Percentiles rank a stretch among this genome's conserved stretches.
phyloP scores from a whole-genome alignment of 371 early-diverging fungal genomes.

The Choanephora cucurbitarum region DNA sequence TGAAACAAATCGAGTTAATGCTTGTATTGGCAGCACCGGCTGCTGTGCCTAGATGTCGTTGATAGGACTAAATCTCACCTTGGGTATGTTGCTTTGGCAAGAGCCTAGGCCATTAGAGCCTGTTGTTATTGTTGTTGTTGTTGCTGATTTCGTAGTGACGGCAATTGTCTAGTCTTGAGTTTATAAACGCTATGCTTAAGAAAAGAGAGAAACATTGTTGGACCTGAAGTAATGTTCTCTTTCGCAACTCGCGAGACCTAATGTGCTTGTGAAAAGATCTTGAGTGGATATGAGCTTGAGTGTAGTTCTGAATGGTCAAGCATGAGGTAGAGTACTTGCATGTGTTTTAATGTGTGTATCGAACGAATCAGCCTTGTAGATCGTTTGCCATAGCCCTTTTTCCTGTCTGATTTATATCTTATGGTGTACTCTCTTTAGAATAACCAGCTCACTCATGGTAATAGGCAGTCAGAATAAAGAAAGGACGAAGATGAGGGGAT shows the following conservation, averaged over 20 bases:
- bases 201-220: not conserved
- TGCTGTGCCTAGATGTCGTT: not conserved
- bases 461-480: constrained; percentile 51
- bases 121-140: not conserved
- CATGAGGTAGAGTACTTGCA: constrained; percentile 69
- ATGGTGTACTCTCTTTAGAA: constrained; percentile 67
- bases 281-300: constrained; percentile 80
- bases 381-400: constrained; percentile 72
- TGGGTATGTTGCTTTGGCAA: not conserved
- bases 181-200: not conserved
- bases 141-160: not conserved
- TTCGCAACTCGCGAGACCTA: constrained; percentile 41
- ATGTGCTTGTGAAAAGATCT: constrained; percentile 78
- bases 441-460: constrained; percentile 76
- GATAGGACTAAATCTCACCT: too few relatives aligned
- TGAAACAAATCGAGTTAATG: not conserved
- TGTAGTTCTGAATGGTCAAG: constrained; percentile 63
- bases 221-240: not conserved
- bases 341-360: constrained; percentile 88
- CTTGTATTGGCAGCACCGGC: not conserved
- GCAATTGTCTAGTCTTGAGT: not conserved
- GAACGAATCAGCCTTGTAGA: constrained; percentile 83
- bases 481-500: too few relatives aligned
- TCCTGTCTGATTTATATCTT: constrained; percentile 85
- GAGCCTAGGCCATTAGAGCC: not conserved